Base-by-base conservation (phyloP, 768 basidiomycete species). In the Cyathus striatus region DNA sequence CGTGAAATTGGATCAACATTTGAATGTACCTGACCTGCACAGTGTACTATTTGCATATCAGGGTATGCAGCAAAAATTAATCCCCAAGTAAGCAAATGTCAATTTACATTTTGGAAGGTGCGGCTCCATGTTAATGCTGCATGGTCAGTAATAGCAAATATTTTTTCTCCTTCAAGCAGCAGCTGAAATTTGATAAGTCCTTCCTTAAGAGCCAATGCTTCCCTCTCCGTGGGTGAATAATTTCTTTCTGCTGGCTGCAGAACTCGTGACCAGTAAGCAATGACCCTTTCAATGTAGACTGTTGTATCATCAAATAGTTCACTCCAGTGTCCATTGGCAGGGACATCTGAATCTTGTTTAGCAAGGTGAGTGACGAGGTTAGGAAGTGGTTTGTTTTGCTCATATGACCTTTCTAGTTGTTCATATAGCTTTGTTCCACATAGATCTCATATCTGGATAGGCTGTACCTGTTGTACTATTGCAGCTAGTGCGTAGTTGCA, bases 11-110 rank as follows among this genome's bases (percentile, higher is more conserved):
- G 0, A n/a, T n/a, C n/a, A n/a, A n/a, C n/a, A n/a, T n/a, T n/a
- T n/a, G n/a, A n/a, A n/a, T n/a, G n/a, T n/a, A 65, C 61, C 2
- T 59, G 36, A 3, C 68, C 68, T 0, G 68, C 58, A 5, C 64
- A 56, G 38, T 71, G 69, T 6, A 69, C 49, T 20, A 70, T 69
- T 17, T 53, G 38, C 12, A 70, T 21, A 1, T 45, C 39, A 0
- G 64, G 68, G 47, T 58, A 71, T 3, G 67, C 66, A 7, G 66
- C 34, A 32, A 65, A 66, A 0, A 65, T 53, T 4, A 53, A 41
- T 32, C 65, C 66, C 65, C 64, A 70, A 4, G 63, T 58, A 1
- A 59, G n/a, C n/a, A n/a, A n/a, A n/a, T n/a, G n/a, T n/a, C n/a
- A n/a, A n/a, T n/a, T n/a, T n/a, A n/a, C n/a, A n/a, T n/a, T n/a